Conservation (phyloP, 2,329 filamentous ascomycete genomes). For the Beauveria bassiana region DNA sequence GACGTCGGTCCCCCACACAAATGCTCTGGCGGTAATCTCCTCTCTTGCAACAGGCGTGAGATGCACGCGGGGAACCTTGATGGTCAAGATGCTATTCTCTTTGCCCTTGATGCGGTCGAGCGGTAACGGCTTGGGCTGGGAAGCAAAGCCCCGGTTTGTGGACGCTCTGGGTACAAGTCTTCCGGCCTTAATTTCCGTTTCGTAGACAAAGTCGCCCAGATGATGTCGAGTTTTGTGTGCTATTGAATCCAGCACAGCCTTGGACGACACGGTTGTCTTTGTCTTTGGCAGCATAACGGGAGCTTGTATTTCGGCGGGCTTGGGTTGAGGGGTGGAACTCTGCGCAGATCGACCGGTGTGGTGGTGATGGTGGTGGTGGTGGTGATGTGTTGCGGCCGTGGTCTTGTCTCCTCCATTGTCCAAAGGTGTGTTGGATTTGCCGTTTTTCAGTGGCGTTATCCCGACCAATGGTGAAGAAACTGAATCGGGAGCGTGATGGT, state of each 20-base stretch:
- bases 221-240: constrained; percentile 66
- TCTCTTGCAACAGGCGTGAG: constrained; percentile 63
- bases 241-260: constrained; percentile 64
- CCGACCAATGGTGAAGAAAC: constrained; percentile 34
- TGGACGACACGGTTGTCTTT: constrained; percentile 59
- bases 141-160: constrained; percentile 37
- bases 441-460: constrained; percentile 39
- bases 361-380: constrained; percentile 45
- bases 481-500: constrained; percentile 46
- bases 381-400: constrained; percentile 32
- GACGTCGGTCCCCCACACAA: constrained; percentile 87
- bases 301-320: constrained; percentile 15
- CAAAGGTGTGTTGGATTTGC: constrained; percentile 38
- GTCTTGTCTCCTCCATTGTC: constrained; percentile 39
- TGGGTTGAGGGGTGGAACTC: constrained; percentile 18
- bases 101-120: constrained; percentile 63
- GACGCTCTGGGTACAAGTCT: constrained; percentile 35
- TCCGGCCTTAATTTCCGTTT: constrained; percentile 53
- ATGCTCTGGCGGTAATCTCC: constrained; percentile 72
- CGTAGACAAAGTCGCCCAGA: constrained; percentile 78
- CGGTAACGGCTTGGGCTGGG: constrained; percentile 65
- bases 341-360: constrained; percentile 17
- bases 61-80: constrained; percentile 77
- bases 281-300: constrained; percentile 46
- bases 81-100: constrained; percentile 83